Percentiles rank a stretch among this genome's conserved stretches.
phyloP scores from a whole-genome alignment of 164 flowering plant species.

The Hamamelis virginiana region DNA sequence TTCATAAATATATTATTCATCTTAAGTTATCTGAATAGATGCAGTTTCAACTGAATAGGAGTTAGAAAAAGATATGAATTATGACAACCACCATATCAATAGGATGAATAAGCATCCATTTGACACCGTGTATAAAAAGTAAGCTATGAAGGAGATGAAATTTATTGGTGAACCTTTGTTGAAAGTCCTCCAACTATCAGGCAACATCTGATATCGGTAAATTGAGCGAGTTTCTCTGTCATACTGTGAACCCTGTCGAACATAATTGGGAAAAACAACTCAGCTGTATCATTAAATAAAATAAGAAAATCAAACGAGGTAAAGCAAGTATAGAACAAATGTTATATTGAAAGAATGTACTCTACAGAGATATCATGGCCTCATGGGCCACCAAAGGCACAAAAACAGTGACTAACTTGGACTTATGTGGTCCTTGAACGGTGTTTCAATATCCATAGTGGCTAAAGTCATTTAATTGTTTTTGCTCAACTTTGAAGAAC shows the following conservation, averaged over 20 bases:
- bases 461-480: too few relatives aligned
- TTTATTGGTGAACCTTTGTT: slow-evolving; percentile 51
- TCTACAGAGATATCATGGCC: too few relatives aligned
- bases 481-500: too few relatives aligned
- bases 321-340: background rate
- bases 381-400: too few relatives aligned
- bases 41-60: slow-evolving; percentile 3
- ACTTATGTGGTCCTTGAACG: too few relatives aligned
- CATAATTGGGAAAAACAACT: background rate
- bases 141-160: background rate
- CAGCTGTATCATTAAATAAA: background rate
- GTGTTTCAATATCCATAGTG: too few relatives aligned
- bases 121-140: background rate
- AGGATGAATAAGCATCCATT: background rate
- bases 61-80: background rate
- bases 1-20: background rate
- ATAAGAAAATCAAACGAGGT: background rate
- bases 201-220: slow-evolving; percentile 88
- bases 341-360: too few relatives aligned
- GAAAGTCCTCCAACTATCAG: slow-evolving; percentile 91
- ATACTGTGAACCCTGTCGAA: slow-evolving; percentile 87
- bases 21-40: background rate
- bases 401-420: too few relatives aligned
- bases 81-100: background rate
- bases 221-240: slow-evolving; percentile 86